Base-by-base conservation (phyloP, 1,139 yeast genomes). In the Petasospora fabianii region DNA sequence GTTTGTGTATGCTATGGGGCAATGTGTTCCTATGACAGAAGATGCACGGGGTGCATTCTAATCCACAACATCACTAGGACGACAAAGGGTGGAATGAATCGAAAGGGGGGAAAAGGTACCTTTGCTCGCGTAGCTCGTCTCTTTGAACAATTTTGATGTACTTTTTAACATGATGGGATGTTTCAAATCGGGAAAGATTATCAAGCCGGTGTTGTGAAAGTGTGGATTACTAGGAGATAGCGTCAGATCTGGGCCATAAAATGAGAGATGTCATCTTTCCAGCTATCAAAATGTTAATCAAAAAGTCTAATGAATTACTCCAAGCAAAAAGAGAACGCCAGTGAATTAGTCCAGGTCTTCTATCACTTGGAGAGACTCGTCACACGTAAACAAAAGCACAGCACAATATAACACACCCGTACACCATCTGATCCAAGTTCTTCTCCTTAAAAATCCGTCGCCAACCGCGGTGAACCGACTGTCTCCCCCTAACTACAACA, bases 181-280 rank as follows among this genome's bases (percentile, higher is more conserved):
- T 11, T 8, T n/a, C 35, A 27, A 8, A 73, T 46, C 40, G 39
- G 18, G 54, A 45, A 22, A 30, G 42, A 37, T 37, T 33, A 35
- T 20, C 34, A 20, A 20, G 22, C 22, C 22, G 9, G 22, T n/a
- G 22, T 17, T 27, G 14, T 14, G 13, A 10, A 22, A 8, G 9
- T 10, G 22, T 20, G 22, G 7, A 20, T 20, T 20, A 20, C 9
- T 10, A 10, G 22, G 9, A 20, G 22, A 8, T 7, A 20, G 10
- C 22, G 10, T 7, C 9, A 20, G 22, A 20, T 20, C 22, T 10
- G 10, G 10, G 22, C 9, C 22, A 20, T 20, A 20, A 20, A 20
- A 20, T n/a, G n/a, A n/a, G n/a, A n/a, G n/a, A n/a, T n/a, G n/a
- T n/a, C n/a, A n/a, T n/a, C n/a, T n/a, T n/a, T n/a, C n/a, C n/a